Evolutionary conservation across 2,329 filamentous ascomycete genomes (phyloP).

Genomic region (Sclerotiophoma versabilis): DNA sequence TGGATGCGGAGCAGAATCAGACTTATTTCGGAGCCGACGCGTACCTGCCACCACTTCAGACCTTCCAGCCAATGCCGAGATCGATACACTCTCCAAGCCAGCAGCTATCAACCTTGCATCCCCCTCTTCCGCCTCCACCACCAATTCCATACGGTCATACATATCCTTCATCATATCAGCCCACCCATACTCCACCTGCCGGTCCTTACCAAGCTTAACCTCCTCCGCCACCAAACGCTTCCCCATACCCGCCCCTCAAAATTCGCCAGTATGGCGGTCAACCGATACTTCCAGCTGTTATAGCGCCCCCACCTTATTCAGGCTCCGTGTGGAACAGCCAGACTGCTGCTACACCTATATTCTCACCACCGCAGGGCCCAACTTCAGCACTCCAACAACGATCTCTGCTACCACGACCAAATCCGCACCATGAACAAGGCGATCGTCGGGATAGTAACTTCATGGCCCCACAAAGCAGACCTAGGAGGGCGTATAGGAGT

Average conservation of each 20-base stretch:
- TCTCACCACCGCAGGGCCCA: constrained; percentile 32
- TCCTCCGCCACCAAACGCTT: constrained; percentile 32
- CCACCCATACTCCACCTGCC: constrained; percentile 42
- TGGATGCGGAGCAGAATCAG: too few species aligned
- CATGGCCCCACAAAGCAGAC: constrained; percentile 34
- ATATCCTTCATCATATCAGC: constrained; percentile 29
- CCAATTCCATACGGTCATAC: constrained; percentile 30
- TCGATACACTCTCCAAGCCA: too few species aligned
- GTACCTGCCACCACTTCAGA: too few species aligned
- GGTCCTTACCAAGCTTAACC: constrained; percentile 45
- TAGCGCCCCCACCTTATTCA: constrained; percentile 40
- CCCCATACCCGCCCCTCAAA: constrained; percentile 43
- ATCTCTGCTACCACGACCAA: constrained; percentile 13
- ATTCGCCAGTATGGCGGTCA: constrained; percentile 51
- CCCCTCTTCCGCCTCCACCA: constrained; percentile 27
- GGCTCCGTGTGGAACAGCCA: constrained; percentile 24
- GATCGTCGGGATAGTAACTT: constrained; percentile 26
- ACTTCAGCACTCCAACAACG: constrained; percentile 9
- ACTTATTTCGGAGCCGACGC: too few species aligned
- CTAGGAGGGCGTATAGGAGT: constrained; percentile 38
- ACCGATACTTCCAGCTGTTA: constrained; percentile 49
- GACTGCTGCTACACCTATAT: constrained; percentile 19
- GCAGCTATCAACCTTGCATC: constrained; percentile 27
- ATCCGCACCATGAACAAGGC: constrained; percentile 30
- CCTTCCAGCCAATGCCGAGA: too few species aligned